A percentile compares a stretch with the other conserved stretches of the same genome.
phyloP scores from a whole-genome alignment of 352 stramenopile species.

The Pythium plurisporium region DNA sequence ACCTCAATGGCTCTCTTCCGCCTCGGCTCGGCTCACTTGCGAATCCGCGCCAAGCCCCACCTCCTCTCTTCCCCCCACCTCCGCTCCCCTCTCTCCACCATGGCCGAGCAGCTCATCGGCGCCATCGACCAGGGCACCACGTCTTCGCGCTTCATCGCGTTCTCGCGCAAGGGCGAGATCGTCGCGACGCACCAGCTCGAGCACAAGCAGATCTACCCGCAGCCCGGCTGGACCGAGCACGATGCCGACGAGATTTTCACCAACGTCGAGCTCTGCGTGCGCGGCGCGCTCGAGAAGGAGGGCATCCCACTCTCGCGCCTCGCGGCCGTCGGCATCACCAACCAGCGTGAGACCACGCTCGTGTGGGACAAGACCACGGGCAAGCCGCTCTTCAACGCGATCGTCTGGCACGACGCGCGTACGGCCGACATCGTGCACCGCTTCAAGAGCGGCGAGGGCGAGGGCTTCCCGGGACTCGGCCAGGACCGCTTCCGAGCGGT shows the following conservation, averaged over 20 bases:
- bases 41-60: slow-evolving; percentile 11
- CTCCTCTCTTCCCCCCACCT: not conserved
- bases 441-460: slow-evolving; percentile 58
- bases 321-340: slow-evolving; percentile 96
- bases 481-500: slow-evolving; percentile 63
- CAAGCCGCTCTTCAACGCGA: slow-evolving; percentile 96
- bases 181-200: slow-evolving; percentile 92
- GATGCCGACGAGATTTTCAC: slow-evolving; percentile 95
- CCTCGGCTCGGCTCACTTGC: slow-evolving; percentile 12
- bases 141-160: slow-evolving; percentile 95
- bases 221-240: slow-evolving; percentile 96
- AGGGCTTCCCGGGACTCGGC: slow-evolving; percentile 47
- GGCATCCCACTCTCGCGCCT: slow-evolving; percentile 71
- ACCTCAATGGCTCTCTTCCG: not conserved
- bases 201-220: slow-evolving; percentile 95
- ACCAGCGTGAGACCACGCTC: slow-evolving; percentile 98
- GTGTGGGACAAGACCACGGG: slow-evolving; percentile 96
- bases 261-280: slow-evolving; percentile 77
- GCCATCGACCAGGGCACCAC: slow-evolving; percentile 98
- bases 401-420: slow-evolving; percentile 98
- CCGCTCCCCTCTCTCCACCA: slow-evolving; percentile 14
- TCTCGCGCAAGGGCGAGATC: slow-evolving; percentile 88
- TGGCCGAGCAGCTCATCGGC: slow-evolving; percentile 56
- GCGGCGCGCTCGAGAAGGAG: slow-evolving; percentile 62
- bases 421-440: slow-evolving; percentile 89